phyloP scores from a whole-genome alignment of 768 basidiomycete genomes.

The Tricholoma bakamatsutake region DNA sequence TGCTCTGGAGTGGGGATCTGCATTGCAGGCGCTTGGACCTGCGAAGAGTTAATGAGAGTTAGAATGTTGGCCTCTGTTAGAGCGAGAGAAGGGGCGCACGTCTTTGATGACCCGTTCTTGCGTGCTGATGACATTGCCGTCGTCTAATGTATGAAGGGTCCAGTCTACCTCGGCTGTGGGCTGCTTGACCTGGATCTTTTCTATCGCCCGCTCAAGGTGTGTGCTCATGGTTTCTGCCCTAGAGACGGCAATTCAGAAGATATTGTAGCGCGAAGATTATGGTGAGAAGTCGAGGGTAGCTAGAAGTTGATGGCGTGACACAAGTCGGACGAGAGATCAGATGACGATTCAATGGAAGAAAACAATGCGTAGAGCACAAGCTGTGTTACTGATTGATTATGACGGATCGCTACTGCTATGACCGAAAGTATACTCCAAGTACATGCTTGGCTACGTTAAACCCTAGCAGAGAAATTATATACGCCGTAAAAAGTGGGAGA shows the following conservation, averaged over 20 bases:
- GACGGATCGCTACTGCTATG: constrained; percentile 13
- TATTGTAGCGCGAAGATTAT: not conserved
- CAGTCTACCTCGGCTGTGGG: constrained; percentile 72
- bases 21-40: constrained; percentile 99
- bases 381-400: constrained; percentile 2
- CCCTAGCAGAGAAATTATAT: constrained; percentile 81
- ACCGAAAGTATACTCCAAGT: constrained; percentile 75
- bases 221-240: constrained; percentile 33
- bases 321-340: constrained; percentile 9
- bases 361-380: not conserved
- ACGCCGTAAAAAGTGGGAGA: constrained; percentile 80
- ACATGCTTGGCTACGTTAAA: constrained; percentile 86
- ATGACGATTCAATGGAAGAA: not conserved
- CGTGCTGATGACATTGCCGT: constrained; percentile 86
- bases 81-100: constrained; percentile 39
- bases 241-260: constrained; percentile 8
- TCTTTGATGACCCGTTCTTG: constrained; percentile 96
- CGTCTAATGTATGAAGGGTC: constrained; percentile 88
- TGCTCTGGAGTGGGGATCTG: constrained; percentile 85
- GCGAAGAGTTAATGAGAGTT: constrained; percentile 6
- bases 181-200: constrained; percentile 51
- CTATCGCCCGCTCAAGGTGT: constrained; percentile 63
- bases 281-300: constrained; percentile 6
- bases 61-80: constrained; percentile 1
- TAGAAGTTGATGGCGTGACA: constrained; percentile 16